Conservation (phyloP, 164 flowering plant species). For the Macadamia integrifolia region DNA sequence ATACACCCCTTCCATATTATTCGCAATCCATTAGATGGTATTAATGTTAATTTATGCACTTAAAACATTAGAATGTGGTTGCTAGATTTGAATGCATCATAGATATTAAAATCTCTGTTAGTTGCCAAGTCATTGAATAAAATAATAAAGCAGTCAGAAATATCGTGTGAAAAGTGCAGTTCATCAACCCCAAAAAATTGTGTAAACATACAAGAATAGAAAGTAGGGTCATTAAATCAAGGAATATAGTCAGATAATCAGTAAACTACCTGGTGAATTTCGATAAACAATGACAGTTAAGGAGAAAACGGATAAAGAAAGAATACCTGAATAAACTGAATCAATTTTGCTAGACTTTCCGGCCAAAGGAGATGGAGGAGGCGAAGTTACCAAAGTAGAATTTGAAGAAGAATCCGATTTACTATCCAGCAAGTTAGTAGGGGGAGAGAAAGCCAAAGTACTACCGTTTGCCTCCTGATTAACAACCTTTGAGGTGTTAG, state of each 20-base stretch:
- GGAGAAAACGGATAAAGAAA: background rate
- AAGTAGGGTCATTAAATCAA: too few relatives aligned
- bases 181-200: too few relatives aligned
- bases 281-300: background rate
- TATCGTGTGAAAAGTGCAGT: too few relatives aligned
- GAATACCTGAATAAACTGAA: conserved; percentile 20
- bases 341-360: conserved; percentile 1
- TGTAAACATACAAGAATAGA: too few relatives aligned
- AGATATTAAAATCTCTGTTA: too few relatives aligned
- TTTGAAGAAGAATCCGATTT: background rate
- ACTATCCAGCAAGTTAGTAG: background rate
- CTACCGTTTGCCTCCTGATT: background rate
- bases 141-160: too few relatives aligned
- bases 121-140: too few relatives aligned
- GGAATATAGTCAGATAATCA: background rate
- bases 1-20: too few relatives aligned
- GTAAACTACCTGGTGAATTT: background rate
- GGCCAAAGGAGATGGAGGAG: background rate
- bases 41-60: too few relatives aligned
- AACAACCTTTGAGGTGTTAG: background rate
- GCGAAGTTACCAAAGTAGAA: background rate
- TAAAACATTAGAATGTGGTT: too few relatives aligned
- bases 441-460: background rate
- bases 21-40: too few relatives aligned
- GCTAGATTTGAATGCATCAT: too few relatives aligned